Evolutionary conservation across 2,329 filamentous ascomycete species (phyloP).

Genomic region (Fusarium mexicanum): DNA sequence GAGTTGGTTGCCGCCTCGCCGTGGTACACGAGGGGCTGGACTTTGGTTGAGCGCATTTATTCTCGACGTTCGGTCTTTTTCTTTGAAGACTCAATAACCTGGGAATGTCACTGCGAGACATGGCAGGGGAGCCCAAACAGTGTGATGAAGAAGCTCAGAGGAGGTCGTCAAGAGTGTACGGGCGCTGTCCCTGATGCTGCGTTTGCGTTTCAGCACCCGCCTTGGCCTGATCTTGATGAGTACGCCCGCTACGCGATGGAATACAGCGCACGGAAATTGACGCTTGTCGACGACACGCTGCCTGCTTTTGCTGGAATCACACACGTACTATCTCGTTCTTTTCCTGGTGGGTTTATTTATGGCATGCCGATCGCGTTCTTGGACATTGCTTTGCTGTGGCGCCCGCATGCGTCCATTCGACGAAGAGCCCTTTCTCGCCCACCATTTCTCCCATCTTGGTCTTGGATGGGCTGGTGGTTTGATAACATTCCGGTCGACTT

Average conservation of each 20-base stretch:
- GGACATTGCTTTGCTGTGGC: conserved; percentile 57
- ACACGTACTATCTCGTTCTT: conserved; percentile 53
- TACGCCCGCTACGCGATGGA: conserved; percentile 56
- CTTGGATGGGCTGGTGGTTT: conserved; percentile 61
- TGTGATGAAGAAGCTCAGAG: conserved; percentile 46
- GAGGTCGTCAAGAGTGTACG: conserved; percentile 47
- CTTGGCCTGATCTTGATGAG: conserved; percentile 59
- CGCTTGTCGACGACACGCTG: conserved; percentile 54
- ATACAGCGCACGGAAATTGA: conserved; percentile 53
- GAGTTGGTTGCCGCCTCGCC: conserved; percentile 52
- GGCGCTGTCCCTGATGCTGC: conserved; percentile 46
- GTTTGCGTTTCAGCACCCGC: conserved; percentile 52
- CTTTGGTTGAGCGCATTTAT: conserved; percentile 55
- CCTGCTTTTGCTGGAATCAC: conserved; percentile 56
- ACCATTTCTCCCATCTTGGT: conserved; percentile 56
- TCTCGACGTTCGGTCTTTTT: conserved; percentile 55
- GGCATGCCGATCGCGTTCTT: conserved; percentile 59
- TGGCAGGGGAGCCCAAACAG: conserved; percentile 51
- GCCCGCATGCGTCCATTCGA: conserved; percentile 55
- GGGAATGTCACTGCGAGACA: conserved; percentile 58
- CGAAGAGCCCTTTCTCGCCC: conserved; percentile 50
- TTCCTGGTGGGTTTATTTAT: conserved; percentile 55
- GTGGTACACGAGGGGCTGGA: conserved; percentile 56
- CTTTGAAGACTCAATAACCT: conserved; percentile 55
- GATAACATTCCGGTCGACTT: conserved; percentile 56